These are phyloP conservation scores for Phaeotremella fagi DNA, from an alignment of 768 basidiomycete genomes.

Conservation along the genomic window DNA sequence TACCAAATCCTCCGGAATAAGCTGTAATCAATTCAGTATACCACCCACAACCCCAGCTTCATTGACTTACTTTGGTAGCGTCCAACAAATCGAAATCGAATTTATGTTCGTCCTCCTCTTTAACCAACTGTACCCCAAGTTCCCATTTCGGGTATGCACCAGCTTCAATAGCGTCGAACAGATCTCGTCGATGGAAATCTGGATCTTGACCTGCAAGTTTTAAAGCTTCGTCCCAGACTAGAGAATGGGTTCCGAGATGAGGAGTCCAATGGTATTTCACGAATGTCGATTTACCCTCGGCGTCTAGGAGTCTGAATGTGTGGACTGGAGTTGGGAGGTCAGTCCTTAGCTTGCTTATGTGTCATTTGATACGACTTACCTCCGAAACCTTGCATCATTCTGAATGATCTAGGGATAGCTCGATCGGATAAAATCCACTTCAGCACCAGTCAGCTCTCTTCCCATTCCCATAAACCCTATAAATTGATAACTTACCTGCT, in stretches of 20 bases:
- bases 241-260: slow-evolving; percentile 76
- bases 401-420: slow-evolving; percentile 74
- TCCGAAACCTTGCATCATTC: slow-evolving; percentile 79
- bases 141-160: slow-evolving; percentile 73
- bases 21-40: slow-evolving; percentile 1
- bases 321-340: slow-evolving; percentile 54
- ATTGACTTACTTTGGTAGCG: slow-evolving; percentile 59
- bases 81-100: slow-evolving; percentile 87
- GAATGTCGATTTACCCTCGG: slow-evolving; percentile 63
- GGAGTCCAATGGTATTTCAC: slow-evolving; percentile 86
- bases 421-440: slow-evolving; percentile 83
- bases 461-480: slow-evolving; percentile 45
- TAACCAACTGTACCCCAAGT: slow-evolving; percentile 68
- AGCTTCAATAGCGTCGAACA: slow-evolving; percentile 72
- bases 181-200: slow-evolving; percentile 82
- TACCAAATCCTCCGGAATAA: slow-evolving; percentile 76
- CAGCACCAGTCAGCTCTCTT: slow-evolving; percentile 54
- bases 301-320: slow-evolving; percentile 71
- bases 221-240: slow-evolving; percentile 85
- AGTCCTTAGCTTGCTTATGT: slow-evolving; percentile 54
- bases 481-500: slow-evolving; percentile 6
- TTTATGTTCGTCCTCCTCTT: slow-evolving; percentile 66
- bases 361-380: slow-evolving; percentile 3
- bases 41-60: background rate
- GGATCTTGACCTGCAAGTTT: slow-evolving; percentile 75